Evolutionary conservation across 495 filamentous ascomycete genomes (phyloP).

Genomic region (Haplographium delicatum): DNA sequence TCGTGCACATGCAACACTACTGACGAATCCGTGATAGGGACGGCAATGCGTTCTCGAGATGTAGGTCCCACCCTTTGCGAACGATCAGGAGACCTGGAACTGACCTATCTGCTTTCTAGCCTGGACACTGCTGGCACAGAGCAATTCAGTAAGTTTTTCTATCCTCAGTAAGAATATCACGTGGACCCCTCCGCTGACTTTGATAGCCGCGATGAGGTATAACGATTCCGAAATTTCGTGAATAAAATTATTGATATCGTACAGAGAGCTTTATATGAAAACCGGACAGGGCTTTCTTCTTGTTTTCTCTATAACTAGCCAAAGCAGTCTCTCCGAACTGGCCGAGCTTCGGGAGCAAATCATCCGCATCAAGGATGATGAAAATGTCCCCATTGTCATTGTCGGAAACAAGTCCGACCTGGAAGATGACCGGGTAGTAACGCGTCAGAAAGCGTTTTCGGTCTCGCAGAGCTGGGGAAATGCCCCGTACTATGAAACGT

Average conservation of each 20-base stretch:
- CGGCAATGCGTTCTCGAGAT: slow-evolving; percentile 96
- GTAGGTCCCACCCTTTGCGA: slow-evolving; percentile 44
- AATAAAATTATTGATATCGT: neutral
- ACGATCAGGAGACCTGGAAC: slow-evolving; percentile 8
- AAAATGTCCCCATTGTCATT: slow-evolving; percentile 86
- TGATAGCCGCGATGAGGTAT: slow-evolving; percentile 65
- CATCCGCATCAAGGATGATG: slow-evolving; percentile 93
- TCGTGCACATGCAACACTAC: slow-evolving; percentile 13
- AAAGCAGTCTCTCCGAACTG: slow-evolving; percentile 80
- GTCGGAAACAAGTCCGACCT: slow-evolving; percentile 97
- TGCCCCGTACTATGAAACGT: slow-evolving; percentile 93
- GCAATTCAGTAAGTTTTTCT: slow-evolving; percentile 78
- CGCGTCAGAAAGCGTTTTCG: slow-evolving; percentile 76
- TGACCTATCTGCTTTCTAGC: slow-evolving; percentile 41
- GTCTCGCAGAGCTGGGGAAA: slow-evolving; percentile 84
- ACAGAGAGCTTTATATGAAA: slow-evolving; percentile 93
- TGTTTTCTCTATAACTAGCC: slow-evolving; percentile 93
- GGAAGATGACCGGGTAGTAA: slow-evolving; percentile 83
- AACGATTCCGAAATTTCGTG: slow-evolving; percentile 5
- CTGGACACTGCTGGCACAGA: slow-evolving; percentile 97
- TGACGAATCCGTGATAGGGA: slow-evolving; percentile 49
- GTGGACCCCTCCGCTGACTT: slow-evolving; percentile 21
- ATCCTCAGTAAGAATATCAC: slow-evolving; percentile 11
- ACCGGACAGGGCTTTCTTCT: slow-evolving; percentile 93
- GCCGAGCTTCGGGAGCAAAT: slow-evolving; percentile 90